A percentile compares a stretch with the other conserved stretches of the same genome.
Conservation (phyloP, 2,329 filamentous ascomycete genomes). For the Colletotrichum sidae region DNA sequence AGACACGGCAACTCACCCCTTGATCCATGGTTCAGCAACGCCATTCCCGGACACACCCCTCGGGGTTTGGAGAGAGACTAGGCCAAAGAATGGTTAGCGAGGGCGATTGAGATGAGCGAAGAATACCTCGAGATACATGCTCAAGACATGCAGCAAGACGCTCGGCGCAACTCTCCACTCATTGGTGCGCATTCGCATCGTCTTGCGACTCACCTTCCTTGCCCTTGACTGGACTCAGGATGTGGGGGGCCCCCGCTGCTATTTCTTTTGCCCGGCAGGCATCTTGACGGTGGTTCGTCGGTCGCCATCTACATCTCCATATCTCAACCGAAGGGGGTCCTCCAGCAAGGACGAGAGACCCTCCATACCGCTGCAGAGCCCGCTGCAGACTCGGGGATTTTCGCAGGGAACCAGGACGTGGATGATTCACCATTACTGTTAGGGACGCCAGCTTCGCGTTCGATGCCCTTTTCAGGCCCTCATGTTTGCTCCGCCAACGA, state of each 20-base stretch:
- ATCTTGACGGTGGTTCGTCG: conserved; percentile 29
- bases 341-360: conserved; percentile 27
- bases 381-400: conserved; percentile 37
- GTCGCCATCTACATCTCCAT: conserved; percentile 27
- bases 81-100: conserved; percentile 13
- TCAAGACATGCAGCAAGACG: conserved; percentile 16
- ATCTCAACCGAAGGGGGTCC: conserved; percentile 19
- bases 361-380: conserved; percentile 34
- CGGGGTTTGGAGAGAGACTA: conserved; percentile 18
- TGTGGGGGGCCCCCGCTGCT: conserved; percentile 14
- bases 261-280: conserved; percentile 21
- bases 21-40: conserved; percentile 28
- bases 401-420: conserved; percentile 26
- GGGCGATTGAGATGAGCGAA: neutral
- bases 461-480: neutral
- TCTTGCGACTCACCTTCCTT: conserved; percentile 33
- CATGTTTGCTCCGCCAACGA: neutral
- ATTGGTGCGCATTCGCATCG: conserved; percentile 35
- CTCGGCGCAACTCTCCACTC: conserved; percentile 27
- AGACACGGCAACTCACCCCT: conserved; percentile 9
- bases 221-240: conserved; percentile 18
- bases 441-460: conserved; percentile 9
- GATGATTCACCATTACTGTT: conserved; percentile 17
- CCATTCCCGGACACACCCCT: conserved; percentile 29
- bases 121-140: conserved; percentile 26